Percentiles rank a stretch among this genome's conserved stretches.
phyloP scores from a whole-genome alignment of 106 monocot species.

The Dendrobium huoshanense region DNA sequence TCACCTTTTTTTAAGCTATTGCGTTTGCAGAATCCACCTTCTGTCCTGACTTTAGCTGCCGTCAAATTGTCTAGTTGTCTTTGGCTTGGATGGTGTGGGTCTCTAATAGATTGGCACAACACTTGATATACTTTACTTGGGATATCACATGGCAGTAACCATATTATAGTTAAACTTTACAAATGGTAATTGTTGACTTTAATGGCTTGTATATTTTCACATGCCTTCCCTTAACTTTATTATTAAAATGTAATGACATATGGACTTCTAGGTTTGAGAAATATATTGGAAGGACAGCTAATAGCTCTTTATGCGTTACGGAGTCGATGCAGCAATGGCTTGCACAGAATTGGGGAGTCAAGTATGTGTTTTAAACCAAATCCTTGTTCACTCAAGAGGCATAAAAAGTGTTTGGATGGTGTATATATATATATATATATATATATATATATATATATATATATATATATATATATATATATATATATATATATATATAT shows the following conservation, averaged over 20 bases:
- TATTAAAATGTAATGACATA: conserved; percentile 2
- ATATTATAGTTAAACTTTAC: conserved; percentile 71
- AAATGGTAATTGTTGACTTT: conserved; percentile 48
- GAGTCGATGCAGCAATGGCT: no score
- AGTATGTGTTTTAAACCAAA: no score
- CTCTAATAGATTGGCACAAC: conserved; percentile 95
- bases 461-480: no score
- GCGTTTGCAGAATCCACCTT: conserved; percentile 73
- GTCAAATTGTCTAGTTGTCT: conserved; percentile 77
- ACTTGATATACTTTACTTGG: conserved; percentile 84
- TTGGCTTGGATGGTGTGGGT: conserved; percentile 40
- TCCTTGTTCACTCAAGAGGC: no score
- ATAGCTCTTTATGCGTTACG: no score
- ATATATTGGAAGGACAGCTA: no score
- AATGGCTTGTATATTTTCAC: background rate
- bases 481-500: no score
- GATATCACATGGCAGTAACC: conserved; percentile 76
- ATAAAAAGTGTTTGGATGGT: no score
- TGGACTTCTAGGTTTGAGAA: no score
- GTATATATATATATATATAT: no score
- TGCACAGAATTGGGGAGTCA: no score
- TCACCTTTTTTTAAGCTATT: background rate
- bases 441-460: no score
- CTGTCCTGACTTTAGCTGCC: conserved; percentile 87
- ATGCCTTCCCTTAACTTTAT: background rate